phyloP scores from a whole-genome alignment of 2,329 filamentous ascomycete species.

The Aspergillus fischeri region DNA sequence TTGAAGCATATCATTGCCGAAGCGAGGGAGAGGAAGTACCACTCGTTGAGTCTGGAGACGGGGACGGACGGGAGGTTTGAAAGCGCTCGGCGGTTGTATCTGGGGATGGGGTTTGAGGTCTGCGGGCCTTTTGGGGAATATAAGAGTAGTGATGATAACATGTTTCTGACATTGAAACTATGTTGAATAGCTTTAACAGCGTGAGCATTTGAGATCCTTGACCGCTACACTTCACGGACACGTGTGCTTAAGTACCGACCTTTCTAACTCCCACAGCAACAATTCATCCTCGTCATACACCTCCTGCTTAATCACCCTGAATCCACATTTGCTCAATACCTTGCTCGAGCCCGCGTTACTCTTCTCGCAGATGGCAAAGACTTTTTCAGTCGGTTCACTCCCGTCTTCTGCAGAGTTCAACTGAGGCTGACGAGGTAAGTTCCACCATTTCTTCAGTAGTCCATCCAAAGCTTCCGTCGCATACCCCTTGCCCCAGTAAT shows the following conservation, averaged over 20 bases:
- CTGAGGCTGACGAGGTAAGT: conserved; percentile 7
- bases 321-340: conserved; percentile 24
- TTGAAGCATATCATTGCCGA: neutral
- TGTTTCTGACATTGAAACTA: neutral
- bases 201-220: too few relatives aligned
- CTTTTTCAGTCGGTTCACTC: conserved; percentile 8
- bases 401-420: neutral
- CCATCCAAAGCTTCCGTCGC: conserved; percentile 23
- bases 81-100: neutral
- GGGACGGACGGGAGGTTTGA: neutral
- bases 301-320: conserved; percentile 8
- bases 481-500: conserved; percentile 24
- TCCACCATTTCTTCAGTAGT: conserved; percentile 24
- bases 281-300: conserved; percentile 7
- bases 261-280: neutral
- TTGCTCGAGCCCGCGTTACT: conserved; percentile 12
- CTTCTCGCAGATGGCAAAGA: conserved; percentile 19
- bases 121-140: neutral
- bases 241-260: neutral
- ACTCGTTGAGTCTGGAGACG: neutral
- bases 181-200: neutral
- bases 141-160: neutral
- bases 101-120: neutral
- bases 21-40: neutral
- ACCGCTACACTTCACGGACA: neutral